Conservation (phyloP, 2,329 filamentous ascomycete genomes). For the Diplocarpon rosae region DNA sequence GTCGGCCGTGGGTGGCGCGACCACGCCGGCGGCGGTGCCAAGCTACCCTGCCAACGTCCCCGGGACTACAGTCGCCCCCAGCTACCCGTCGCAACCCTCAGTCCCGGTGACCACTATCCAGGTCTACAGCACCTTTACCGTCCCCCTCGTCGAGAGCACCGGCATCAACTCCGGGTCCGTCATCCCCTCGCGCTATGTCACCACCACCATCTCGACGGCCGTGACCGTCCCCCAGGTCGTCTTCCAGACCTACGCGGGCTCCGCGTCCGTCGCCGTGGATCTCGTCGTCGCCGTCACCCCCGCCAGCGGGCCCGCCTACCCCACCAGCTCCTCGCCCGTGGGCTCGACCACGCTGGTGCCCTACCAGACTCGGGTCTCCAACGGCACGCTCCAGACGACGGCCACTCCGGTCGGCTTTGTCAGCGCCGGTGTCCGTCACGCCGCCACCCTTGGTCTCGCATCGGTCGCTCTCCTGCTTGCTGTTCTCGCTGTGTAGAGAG, state of each 20-base stretch:
- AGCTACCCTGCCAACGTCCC: no score
- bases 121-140: conserved; percentile 39
- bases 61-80: no score
- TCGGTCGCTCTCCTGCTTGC: conserved; percentile 20
- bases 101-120: conserved; percentile 37
- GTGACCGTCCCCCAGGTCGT: conserved; percentile 42
- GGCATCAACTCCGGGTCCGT: conserved; percentile 31
- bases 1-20: no score
- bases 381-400: conserved; percentile 17
- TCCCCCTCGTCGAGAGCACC: conserved; percentile 35
- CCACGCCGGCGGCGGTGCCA: no score
- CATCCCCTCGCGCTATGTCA: conserved; percentile 36
- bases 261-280: conserved; percentile 5
- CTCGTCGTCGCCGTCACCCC: conserved; percentile 30
- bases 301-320: conserved; percentile 27
- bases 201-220: conserved; percentile 38
- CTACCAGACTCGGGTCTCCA: conserved; percentile 11
- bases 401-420: conserved; percentile 28
- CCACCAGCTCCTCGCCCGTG: conserved; percentile 17
- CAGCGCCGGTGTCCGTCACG: conserved; percentile 24
- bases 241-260: conserved; percentile 29
- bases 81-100: no score
- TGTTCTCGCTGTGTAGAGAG: conserved; percentile 18
- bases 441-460: conserved; percentile 20
- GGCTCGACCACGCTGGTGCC: conserved; percentile 5